Evolutionary conservation across 2,329 filamentous ascomycete species (phyloP).

Genomic region (Harringtonia aguacate): DNA sequence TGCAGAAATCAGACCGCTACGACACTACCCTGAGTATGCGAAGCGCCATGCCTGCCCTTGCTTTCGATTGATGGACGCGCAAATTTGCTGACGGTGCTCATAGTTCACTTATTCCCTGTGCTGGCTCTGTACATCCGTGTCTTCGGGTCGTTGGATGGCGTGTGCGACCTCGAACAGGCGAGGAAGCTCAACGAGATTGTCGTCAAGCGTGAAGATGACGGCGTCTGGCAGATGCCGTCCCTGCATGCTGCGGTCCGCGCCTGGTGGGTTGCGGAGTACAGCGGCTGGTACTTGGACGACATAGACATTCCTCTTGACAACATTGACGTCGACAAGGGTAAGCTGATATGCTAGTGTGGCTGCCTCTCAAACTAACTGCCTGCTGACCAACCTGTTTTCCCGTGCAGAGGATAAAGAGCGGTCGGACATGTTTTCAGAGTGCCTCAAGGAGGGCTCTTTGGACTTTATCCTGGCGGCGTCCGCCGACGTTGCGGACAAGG

Average conservation of each 20-base stretch:
- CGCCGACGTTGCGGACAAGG: constrained; percentile 66
- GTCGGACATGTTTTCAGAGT: constrained; percentile 62
- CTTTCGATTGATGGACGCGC: constrained; percentile 6
- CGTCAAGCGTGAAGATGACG: constrained; percentile 53
- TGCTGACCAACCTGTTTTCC: neutral
- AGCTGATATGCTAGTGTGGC: constrained; percentile 9
- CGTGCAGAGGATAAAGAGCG: constrained; percentile 54
- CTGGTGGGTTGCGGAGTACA: constrained; percentile 92
- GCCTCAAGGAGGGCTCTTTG: constrained; percentile 79
- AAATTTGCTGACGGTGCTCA: constrained; percentile 1
- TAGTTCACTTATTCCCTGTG: constrained; percentile 74
- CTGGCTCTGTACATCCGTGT: constrained; percentile 66
- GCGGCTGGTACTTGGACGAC: constrained; percentile 75
- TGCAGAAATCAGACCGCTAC: constrained; percentile 66
- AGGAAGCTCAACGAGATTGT: constrained; percentile 60
- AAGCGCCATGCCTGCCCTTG: neutral
- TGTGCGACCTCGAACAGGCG: constrained; percentile 55
- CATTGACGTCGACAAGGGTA: constrained; percentile 51
- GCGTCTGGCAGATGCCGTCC: constrained; percentile 61
- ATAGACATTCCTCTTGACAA: constrained; percentile 47
- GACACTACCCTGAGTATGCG: constrained; percentile 48
- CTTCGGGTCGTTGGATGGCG: constrained; percentile 68
- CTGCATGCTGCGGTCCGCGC: constrained; percentile 69
- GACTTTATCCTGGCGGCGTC: constrained; percentile 84
- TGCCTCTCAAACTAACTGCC: neutral